Evolutionary conservation across 371 early-diverging fungal genomes (phyloP).

Genomic region (Zychaea mexicana): DNA sequence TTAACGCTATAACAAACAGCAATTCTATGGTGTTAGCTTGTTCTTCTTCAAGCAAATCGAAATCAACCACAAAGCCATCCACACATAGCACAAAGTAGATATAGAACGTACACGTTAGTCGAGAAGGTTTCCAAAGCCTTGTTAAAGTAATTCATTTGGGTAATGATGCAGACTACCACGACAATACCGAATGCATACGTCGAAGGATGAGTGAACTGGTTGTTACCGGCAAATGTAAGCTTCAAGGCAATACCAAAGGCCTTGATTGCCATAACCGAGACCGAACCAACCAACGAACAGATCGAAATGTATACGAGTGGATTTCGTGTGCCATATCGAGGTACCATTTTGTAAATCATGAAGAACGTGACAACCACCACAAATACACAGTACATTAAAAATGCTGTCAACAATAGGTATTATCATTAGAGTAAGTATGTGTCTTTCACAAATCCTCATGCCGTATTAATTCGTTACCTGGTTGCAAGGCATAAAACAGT

Average conservation of each 20-base stretch:
- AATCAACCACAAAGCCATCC: no score
- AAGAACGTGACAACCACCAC: constrained; percentile 63
- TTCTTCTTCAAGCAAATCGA: no score
- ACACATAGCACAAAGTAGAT: not conserved
- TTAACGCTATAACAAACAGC: constrained; percentile 54
- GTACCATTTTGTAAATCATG: constrained; percentile 82
- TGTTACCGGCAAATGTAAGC: constrained; percentile 87
- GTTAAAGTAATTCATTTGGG: constrained; percentile 97
- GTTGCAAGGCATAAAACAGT: constrained; percentile 70
- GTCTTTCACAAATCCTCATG: not conserved
- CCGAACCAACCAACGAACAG: constrained; percentile 85
- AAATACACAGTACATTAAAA: constrained; percentile 73
- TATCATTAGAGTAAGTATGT: not conserved
- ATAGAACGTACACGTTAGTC: constrained; percentile 71
- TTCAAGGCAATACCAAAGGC: constrained; percentile 91
- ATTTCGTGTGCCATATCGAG: constrained; percentile 75
- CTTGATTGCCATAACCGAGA: constrained; percentile 91
- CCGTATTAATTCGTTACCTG: no score
- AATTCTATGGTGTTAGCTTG: not conserved
- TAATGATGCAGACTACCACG: constrained; percentile 79
- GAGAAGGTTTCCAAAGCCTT: constrained; percentile 91
- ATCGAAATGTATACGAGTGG: constrained; percentile 90
- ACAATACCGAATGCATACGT: constrained; percentile 86
- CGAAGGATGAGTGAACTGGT: constrained; percentile 85
- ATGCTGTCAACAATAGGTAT: constrained; percentile 46